These are phyloP conservation scores for Geotrichum klebahnii DNA, from an alignment of 1,139 yeast genomes.

Conservation along the genomic window DNA sequence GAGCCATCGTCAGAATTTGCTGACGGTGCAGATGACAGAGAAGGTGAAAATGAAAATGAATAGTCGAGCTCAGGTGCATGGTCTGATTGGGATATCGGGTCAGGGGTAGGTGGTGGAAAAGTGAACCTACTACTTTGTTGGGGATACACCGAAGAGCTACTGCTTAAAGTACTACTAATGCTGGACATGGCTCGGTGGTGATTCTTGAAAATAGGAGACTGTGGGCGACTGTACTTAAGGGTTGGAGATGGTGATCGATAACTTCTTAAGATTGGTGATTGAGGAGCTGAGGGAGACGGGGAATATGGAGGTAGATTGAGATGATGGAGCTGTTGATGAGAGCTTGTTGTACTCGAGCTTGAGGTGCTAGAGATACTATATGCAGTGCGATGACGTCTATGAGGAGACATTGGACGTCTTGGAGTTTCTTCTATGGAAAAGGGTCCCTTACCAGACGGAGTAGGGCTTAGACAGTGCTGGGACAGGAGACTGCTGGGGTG, in stretches of 20 bases:
- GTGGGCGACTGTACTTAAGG: constrained; percentile 1
- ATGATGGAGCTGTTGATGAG: constrained; percentile 5
- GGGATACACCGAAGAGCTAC: neutral
- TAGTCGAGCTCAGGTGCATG: neutral
- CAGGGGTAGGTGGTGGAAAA: constrained; percentile 9
- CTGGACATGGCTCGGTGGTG: constrained; percentile 2
- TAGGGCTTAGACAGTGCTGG: too few relatives aligned
- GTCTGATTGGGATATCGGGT: too few relatives aligned
- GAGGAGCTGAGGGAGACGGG: constrained; percentile 5
- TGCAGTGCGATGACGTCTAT: neutral
- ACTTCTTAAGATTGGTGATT: constrained; percentile 3
- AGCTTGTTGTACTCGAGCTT: neutral
- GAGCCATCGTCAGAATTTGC: constrained; percentile 3
- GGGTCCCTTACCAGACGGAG: too few relatives aligned
- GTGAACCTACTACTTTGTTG: neutral
- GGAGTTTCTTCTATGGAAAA: too few relatives aligned
- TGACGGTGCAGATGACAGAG: neutral
- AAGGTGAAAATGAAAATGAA: constrained; percentile 4
- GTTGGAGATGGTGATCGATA: constrained; percentile 4
- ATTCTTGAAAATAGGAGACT: neutral
- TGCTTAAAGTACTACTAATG: constrained; percentile 4
- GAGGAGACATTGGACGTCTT: neutral
- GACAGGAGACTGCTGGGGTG: too few relatives aligned
- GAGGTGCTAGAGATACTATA: constrained; percentile 5
- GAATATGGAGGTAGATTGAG: constrained; percentile 9